These are phyloP conservation scores for Colletotrichum scovillei DNA, from an alignment of 2,329 filamentous ascomycete species.

Conservation along the genomic window DNA sequence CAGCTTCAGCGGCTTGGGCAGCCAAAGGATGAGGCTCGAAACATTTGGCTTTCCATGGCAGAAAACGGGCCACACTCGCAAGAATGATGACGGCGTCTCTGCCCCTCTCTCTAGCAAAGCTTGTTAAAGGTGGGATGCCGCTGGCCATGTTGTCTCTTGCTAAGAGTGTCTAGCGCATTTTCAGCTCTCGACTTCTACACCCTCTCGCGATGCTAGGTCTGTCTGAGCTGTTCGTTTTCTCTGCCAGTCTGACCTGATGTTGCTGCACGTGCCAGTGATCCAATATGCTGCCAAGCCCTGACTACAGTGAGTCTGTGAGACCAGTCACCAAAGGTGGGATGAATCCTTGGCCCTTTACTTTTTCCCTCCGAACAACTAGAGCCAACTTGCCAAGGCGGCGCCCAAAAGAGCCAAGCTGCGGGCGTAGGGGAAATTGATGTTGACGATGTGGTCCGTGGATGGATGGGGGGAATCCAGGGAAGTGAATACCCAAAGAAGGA, in stretches of 20 bases:
- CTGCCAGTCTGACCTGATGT: not conserved
- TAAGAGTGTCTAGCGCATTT: not conserved
- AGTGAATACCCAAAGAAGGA: too few relatives aligned
- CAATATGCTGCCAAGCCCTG: not conserved
- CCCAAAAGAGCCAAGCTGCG: conserved; percentile 15
- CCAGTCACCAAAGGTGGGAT: not conserved
- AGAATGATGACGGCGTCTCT: not conserved
- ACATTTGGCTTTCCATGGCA: not conserved
- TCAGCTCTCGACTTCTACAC: conserved; percentile 4
- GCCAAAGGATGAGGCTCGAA: not conserved
- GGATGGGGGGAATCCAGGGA: not conserved
- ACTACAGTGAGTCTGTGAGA: too few relatives aligned
- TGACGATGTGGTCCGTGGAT: not conserved
- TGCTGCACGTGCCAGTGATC: conserved; percentile 4
- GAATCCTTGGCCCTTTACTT: not conserved
- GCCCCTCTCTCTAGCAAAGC: not conserved
- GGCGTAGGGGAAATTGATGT: conserved; percentile 28
- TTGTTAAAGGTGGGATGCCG: not conserved
- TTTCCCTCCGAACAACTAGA: not conserved
- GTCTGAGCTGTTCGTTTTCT: not conserved
- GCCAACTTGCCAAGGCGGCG: conserved; percentile 16
- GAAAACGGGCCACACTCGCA: not conserved
- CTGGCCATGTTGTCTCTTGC: conserved; percentile 13
- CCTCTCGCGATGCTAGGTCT: not conserved
- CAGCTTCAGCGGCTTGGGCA: too few relatives aligned